A percentile compares a stretch with the other conserved stretches of the same genome.
These are phyloP conservation scores for Fonsecaea nubica DNA, from an alignment of 2,329 filamentous ascomycete species.

Conservation along the genomic window DNA sequence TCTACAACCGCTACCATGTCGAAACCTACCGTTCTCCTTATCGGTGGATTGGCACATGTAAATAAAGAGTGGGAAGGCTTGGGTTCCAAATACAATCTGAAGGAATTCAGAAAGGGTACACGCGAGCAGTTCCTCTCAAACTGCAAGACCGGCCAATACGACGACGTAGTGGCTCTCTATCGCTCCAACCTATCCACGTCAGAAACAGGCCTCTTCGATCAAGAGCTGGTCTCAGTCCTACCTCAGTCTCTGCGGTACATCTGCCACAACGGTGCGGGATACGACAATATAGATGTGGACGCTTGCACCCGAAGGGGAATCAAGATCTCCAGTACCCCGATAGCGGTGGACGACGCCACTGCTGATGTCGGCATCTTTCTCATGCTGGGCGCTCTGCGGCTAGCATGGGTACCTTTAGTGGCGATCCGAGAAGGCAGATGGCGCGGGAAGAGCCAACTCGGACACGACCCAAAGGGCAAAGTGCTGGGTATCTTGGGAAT, in stretches of 20 bases:
- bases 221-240: conserved; percentile 54
- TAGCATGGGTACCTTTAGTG: conserved; percentile 51
- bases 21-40: conserved; percentile 50
- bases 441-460: conserved; percentile 51
- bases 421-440: conserved; percentile 53
- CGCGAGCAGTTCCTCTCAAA: conserved; percentile 63
- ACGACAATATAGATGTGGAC: conserved; percentile 65
- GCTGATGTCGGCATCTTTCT: conserved; percentile 57
- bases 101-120: conserved; percentile 62
- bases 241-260: conserved; percentile 57
- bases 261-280: conserved; percentile 64
- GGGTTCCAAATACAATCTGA: conserved; percentile 49
- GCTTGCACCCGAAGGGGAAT: conserved; percentile 58
- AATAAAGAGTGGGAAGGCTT: conserved; percentile 53
- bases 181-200: conserved; percentile 64
- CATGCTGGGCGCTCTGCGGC: conserved; percentile 55
- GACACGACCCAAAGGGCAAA: conserved; percentile 55
- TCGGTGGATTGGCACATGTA: conserved; percentile 53
- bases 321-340: conserved; percentile 53
- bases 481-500: conserved; percentile 56
- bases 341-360: conserved; percentile 56
- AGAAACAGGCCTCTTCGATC: conserved; percentile 56
- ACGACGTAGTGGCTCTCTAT: conserved; percentile 64
- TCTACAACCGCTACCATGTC: conserved; percentile 36
- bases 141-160: conserved; percentile 61